Conservation (phyloP, 2,329 filamentous ascomycete species). For the Elsinoe arachidis region DNA sequence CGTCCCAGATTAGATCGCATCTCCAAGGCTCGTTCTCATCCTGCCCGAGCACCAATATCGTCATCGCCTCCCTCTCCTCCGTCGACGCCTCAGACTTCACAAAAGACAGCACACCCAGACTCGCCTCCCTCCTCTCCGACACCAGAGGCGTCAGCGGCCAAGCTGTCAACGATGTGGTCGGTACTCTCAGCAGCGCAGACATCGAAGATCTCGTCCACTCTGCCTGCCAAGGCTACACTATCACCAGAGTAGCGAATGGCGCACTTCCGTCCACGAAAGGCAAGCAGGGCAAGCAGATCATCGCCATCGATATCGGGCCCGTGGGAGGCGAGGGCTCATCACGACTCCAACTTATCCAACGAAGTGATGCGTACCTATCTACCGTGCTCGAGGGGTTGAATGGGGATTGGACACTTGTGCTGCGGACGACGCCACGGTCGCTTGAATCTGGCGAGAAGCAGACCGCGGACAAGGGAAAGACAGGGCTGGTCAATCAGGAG, state of each 20-base stretch:
- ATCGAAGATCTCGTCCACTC: neutral
- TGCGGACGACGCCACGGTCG: constrained; percentile 41
- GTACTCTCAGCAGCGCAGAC: neutral
- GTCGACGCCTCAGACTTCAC: constrained; percentile 24
- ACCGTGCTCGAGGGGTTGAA: constrained; percentile 15
- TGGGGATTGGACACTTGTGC: neutral
- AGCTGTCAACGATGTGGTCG: neutral
- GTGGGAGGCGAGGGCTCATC: neutral
- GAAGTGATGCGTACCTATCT: constrained; percentile 23
- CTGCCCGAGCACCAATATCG: constrained; percentile 19
- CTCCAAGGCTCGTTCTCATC: neutral
- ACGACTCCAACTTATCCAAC: neutral
- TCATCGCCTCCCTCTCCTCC: constrained; percentile 35
- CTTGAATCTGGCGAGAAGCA: neutral
- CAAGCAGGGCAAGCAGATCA: neutral
- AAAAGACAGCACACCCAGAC: neutral
- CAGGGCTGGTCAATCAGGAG: neutral
- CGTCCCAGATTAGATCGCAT: constrained; percentile 19
- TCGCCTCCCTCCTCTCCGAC: neutral
- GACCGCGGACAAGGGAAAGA: neutral
- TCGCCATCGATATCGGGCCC: neutral
- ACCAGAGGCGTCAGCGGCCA: constrained; percentile 19
- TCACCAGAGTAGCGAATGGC: neutral
- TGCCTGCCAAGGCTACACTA: neutral
- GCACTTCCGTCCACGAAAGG: neutral